Evolutionary conservation across 805 yeast genomes (phyloP).

Genomic region (Monosporozyma siamensis): DNA sequence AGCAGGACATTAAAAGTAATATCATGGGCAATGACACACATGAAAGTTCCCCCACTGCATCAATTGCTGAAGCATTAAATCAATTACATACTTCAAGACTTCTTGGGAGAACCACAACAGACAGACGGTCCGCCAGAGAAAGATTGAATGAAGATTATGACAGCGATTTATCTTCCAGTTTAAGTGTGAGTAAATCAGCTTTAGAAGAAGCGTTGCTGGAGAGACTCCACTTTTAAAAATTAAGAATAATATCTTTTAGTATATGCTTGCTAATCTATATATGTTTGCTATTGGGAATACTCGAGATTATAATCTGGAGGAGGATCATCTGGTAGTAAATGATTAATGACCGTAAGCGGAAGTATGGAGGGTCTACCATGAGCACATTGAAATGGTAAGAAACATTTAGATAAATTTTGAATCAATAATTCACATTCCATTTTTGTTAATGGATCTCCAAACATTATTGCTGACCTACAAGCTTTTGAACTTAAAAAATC

Average conservation of each 20-base stretch:
- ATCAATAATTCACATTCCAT: slow-evolving; percentile 41
- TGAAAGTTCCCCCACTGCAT: background rate
- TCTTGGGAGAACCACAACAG: slow-evolving; percentile 5
- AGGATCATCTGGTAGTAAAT: background rate
- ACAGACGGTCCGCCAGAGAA: background rate
- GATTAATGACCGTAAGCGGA: slow-evolving; percentile 34
- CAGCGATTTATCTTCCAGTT: slow-evolving; percentile 32
- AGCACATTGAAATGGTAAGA: slow-evolving; percentile 69
- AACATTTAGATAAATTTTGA: slow-evolving; percentile 36
- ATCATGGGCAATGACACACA: background rate
- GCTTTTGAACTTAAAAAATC: slow-evolving; percentile 52
- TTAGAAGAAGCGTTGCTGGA: slow-evolving; percentile 36
- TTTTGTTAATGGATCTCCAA: slow-evolving; percentile 46
- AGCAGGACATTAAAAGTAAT: background rate
- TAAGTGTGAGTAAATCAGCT: slow-evolving; percentile 34
- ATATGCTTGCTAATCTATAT: too few species aligned
- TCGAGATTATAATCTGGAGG: background rate
- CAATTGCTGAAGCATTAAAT: slow-evolving; percentile 12
- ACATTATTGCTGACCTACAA: slow-evolving; percentile 61
- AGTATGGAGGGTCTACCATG: slow-evolving; percentile 74
- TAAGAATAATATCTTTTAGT: too few species aligned
- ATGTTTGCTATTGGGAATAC: too few species aligned
- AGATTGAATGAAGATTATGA: slow-evolving; percentile 8
- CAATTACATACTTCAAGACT: slow-evolving; percentile 23
- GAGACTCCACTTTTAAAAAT: slow-evolving; percentile 22